Evolutionary conservation across 108 stramenopile species (phyloP).

Genomic region (Discostella stelligeroides): DNA sequence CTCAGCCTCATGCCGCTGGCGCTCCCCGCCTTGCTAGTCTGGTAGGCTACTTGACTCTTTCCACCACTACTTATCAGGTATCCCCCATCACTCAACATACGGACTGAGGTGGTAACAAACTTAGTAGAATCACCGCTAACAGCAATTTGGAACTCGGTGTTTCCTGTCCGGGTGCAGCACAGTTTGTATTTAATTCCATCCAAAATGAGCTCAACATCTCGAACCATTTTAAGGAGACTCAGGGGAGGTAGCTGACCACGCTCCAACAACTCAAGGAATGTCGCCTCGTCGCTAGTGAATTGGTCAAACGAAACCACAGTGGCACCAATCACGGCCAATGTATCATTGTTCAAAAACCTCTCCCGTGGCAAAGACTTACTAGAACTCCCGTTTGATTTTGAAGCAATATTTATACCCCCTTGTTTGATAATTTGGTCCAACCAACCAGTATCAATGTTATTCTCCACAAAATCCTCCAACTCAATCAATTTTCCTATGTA

Average conservation of each 20-base stretch:
- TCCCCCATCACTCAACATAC: slow-evolving; percentile 94
- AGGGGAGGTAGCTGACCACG: slow-evolving; percentile 93
- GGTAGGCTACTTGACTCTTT: slow-evolving; percentile 90
- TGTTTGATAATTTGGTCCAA: slow-evolving; percentile 92
- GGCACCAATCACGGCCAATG: slow-evolving; percentile 77
- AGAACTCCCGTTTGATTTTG: neutral
- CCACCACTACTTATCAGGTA: slow-evolving; percentile 94
- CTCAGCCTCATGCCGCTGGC: slow-evolving; percentile 86
- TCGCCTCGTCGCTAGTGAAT: slow-evolving; percentile 58
- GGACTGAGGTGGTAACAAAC: slow-evolving; percentile 79
- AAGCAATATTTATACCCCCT: slow-evolving; percentile 51
- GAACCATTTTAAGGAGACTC: slow-evolving; percentile 73
- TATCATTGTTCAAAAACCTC: slow-evolving; percentile 51
- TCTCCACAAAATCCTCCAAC: slow-evolving; percentile 92
- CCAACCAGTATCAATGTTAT: slow-evolving; percentile 98
- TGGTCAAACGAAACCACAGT: slow-evolving; percentile 74
- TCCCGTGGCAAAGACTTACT: neutral
- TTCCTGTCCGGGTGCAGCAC: slow-evolving; percentile 70
- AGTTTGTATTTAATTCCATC: slow-evolving; percentile 94
- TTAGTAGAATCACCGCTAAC: slow-evolving; percentile 37
- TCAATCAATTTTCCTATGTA: slow-evolving; percentile 97
- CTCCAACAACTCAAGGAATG: slow-evolving; percentile 78
- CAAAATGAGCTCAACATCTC: slow-evolving; percentile 90
- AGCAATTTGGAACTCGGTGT: slow-evolving; percentile 64
- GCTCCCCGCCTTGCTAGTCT: slow-evolving; percentile 73